Base-by-base conservation (phyloP, 2,329 filamentous ascomycete genomes). In the Epicoccum sorghinum region DNA sequence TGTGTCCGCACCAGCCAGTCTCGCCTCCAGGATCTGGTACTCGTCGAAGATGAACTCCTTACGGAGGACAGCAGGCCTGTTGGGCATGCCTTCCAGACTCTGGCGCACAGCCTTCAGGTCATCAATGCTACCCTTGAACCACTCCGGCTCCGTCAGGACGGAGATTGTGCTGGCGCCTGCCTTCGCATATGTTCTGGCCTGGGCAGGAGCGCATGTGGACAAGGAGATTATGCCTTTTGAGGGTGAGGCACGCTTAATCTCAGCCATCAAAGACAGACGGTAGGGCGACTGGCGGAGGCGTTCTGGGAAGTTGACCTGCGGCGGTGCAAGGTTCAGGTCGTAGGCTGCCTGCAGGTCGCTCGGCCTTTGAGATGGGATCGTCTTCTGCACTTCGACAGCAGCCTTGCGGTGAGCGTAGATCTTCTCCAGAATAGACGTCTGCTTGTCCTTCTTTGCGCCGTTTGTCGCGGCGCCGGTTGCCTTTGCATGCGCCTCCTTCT, bases 1-100 rank as follows among this genome's bases (percentile, higher is more conserved):
- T 0, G 93, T 97, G 75, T 99, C 93, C 7, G 95, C 95, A 61
- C 95, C 95, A 10, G 93, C 92, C 51, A 99, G 79, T 42, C 96
- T 85, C 25, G 93, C 95, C 76, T 99, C 95, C 6, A 99, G 82
- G 48, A 99, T 98, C 75, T 99, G 95, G 71, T 99, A 99, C 73
- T 98, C 92, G 40, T 98, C 93, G 68, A 98, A 99, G 36, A 99
- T 87, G 68, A 99, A 99, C 66, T 99, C 95, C 72, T 99, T 99
- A 23, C 96, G 87, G 27, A 99, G 79, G 10, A 99, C 85, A 2
- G 93, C 96, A 3, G 95, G 96, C 47, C 95, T 85, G 72, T 97
- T 96, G 1, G 91, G 88, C 88, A 99, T 92, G 10, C 89, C 89
- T 65, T 92, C 86, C n/a, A 99, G 79, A 43, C 90, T 92, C 74